phyloP scores from a whole-genome alignment of 2,329 filamentous ascomycete genomes.

The Amauroascus niger region DNA sequence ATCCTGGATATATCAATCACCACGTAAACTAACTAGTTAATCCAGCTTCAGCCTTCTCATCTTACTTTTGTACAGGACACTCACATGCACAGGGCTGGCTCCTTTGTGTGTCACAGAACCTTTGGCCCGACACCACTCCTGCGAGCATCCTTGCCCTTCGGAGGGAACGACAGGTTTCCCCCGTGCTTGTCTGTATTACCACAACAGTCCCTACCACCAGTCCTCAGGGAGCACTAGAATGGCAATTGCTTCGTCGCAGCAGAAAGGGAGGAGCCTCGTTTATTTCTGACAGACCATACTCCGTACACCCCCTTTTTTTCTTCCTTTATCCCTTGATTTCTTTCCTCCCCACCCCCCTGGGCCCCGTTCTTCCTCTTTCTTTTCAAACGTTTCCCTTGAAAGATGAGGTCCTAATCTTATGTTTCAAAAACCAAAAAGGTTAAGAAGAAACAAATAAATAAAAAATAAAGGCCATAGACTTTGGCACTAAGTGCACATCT shows the following conservation, averaged over 20 bases:
- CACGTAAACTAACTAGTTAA: too few species aligned
- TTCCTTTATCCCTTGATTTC: too few species aligned
- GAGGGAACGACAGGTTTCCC: not conserved
- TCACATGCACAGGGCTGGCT: not conserved
- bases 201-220: not conserved
- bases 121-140: not conserved
- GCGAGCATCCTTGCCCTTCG: not conserved
- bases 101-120: not conserved
- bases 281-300: not conserved
- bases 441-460: not conserved
- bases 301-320: not conserved
- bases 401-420: too few species aligned
- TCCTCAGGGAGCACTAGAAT: not conserved
- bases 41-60: not conserved
- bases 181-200: too few species aligned
- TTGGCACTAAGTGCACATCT: conserved; percentile 1
- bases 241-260: not conserved
- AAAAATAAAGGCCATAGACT: not conserved
- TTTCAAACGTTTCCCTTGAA: too few species aligned
- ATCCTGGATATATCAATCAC: too few species aligned
- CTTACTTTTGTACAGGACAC: too few species aligned
- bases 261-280: not conserved
- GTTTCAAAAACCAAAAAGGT: not conserved
- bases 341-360: not conserved
- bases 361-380: not conserved